phyloP scores from a whole-genome alignment of 257 asterid genomes.

The Solanum chaucha region DNA sequence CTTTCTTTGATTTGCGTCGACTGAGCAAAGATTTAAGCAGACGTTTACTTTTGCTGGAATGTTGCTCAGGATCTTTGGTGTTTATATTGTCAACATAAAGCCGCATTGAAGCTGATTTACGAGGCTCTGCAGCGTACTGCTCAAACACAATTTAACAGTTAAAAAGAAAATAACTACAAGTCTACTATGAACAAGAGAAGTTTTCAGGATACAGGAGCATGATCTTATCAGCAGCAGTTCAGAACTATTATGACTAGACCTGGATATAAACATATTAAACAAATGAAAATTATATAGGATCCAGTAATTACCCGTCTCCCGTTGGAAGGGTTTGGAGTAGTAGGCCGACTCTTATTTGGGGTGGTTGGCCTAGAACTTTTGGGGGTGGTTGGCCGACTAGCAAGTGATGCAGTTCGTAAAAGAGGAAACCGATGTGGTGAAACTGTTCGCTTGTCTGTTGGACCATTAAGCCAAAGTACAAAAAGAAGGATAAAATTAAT shows the following conservation, averaged over 20 bases:
- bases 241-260: neutral
- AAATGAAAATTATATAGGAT: neutral
- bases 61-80: slow-evolving; percentile 43
- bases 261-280: neutral
- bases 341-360: slow-evolving; percentile 60
- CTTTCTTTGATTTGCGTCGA: slow-evolving; percentile 89
- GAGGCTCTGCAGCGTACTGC: slow-evolving; percentile 64
- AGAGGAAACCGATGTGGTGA: slow-evolving; percentile 88
- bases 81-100: slow-evolving; percentile 50
- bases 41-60: slow-evolving; percentile 78
- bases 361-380: slow-evolving; percentile 61
- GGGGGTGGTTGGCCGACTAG: slow-evolving; percentile 61
- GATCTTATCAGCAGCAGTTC: neutral
- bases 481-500: neutral
- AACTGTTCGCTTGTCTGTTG: slow-evolving; percentile 54
- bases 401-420: slow-evolving; percentile 62
- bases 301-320: slow-evolving; percentile 34
- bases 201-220: neutral
- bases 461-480: slow-evolving; percentile 1
- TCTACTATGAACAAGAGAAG: neutral
- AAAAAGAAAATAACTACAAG: neutral
- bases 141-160: neutral
- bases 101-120: slow-evolving; percentile 79
- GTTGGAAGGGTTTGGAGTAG: slow-evolving; percentile 56
- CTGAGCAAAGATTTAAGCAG: slow-evolving; percentile 79